Conservation (phyloP, 2,329 filamentous ascomycete species). For the Fusarium goolgardi region DNA sequence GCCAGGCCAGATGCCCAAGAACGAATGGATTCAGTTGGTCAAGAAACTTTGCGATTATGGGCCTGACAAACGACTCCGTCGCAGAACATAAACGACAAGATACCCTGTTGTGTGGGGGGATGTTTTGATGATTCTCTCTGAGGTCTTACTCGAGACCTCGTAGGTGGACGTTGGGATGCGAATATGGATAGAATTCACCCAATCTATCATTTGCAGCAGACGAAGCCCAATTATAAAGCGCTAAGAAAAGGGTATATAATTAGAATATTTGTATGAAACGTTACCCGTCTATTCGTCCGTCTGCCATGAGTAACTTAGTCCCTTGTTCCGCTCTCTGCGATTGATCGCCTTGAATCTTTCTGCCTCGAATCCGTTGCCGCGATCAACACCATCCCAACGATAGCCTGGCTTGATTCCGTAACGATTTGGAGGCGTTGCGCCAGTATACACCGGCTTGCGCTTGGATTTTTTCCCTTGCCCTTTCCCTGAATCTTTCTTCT, state of each 20-base stretch:
- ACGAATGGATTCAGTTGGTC: constrained; percentile 70
- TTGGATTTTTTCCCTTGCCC: constrained; percentile 51
- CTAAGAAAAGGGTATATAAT: constrained; percentile 44
- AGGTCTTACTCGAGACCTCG: background rate
- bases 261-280: constrained; percentile 26
- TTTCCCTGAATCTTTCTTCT: constrained; percentile 54
- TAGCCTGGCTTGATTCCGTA: constrained; percentile 94
- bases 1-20: constrained; percentile 63
- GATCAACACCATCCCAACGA: constrained; percentile 96
- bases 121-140: constrained; percentile 11
- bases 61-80: constrained; percentile 64
- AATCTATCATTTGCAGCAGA: background rate
- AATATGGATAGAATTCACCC: constrained; percentile 2
- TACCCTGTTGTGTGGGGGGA: constrained; percentile 9
- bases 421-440: constrained; percentile 85
- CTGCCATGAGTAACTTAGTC: constrained; percentile 92
- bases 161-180: background rate
- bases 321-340: constrained; percentile 77
- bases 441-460: constrained; percentile 77
- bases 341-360: constrained; percentile 93
- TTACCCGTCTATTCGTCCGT: constrained; percentile 78
- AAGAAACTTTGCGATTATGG: constrained; percentile 66
- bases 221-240: constrained; percentile 6
- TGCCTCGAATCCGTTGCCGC: constrained; percentile 91
- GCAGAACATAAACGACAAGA: constrained; percentile 50